Conservation (phyloP, 78 protist genomes). For the Andalucia godoyi region DNA sequence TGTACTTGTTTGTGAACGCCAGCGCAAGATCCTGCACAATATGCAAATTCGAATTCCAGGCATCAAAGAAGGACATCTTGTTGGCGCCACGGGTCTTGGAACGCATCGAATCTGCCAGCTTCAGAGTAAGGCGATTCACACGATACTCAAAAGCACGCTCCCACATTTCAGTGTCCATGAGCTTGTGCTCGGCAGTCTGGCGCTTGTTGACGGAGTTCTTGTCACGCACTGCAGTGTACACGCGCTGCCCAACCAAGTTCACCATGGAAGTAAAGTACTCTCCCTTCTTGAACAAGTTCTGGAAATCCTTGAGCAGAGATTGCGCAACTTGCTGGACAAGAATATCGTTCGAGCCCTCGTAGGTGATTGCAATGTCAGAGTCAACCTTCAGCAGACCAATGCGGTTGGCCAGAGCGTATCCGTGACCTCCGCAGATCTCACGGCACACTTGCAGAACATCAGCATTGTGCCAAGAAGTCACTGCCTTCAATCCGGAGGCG, state of each 20-base stretch:
- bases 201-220: neutral
- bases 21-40: neutral
- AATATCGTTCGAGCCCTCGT: conserved; percentile 50
- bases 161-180: neutral
- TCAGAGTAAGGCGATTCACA: neutral
- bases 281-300: too few relatives aligned
- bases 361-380: conserved; percentile 39
- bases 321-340: conserved; percentile 37
- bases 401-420: neutral
- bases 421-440: conserved; percentile 5
- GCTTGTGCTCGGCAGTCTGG: neutral
- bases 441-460: conserved; percentile 20
- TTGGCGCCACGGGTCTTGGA: too few relatives aligned
- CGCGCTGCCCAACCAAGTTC: too few relatives aligned
- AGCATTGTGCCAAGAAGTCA: conserved; percentile 36
- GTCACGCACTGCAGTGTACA: too few relatives aligned
- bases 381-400: conserved; percentile 30
- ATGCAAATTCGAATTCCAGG: neutral
- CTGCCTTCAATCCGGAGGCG: conserved; percentile 44
- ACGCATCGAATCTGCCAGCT: neutral
- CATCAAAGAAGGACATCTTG: neutral
- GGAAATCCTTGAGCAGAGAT: conserved; percentile 25
- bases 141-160: neutral
- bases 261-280: too few relatives aligned
- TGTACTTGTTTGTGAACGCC: neutral